These are phyloP conservation scores for Xylaria sp. DNA, from an alignment of 2,329 filamentous ascomycete genomes.

Conservation along the genomic window DNA sequence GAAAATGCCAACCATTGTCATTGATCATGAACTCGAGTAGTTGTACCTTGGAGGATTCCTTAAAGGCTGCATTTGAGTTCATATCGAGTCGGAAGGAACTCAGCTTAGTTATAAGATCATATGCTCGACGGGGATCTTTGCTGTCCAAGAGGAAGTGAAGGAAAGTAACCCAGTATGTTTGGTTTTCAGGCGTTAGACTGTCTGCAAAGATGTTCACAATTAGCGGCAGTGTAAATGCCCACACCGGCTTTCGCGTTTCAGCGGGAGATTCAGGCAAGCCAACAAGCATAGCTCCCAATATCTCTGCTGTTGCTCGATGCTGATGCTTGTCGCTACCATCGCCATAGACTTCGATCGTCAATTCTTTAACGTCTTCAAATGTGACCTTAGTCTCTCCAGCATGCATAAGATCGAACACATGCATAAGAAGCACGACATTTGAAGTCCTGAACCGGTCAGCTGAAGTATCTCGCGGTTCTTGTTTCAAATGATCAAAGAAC, in stretches of 20 bases:
- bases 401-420: conserved; percentile 90
- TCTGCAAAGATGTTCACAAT: conserved; percentile 88
- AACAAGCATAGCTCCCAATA: conserved; percentile 84
- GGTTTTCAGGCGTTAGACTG: conserved; percentile 91
- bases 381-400: conserved; percentile 79
- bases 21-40: conserved; percentile 87
- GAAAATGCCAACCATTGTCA: conserved; percentile 96
- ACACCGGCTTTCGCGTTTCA: conserved; percentile 78
- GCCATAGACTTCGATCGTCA: conserved; percentile 80
- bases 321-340: conserved; percentile 98
- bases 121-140: conserved; percentile 87
- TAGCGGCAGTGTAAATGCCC: conserved; percentile 91
- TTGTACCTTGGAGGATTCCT: conserved; percentile 96
- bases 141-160: conserved; percentile 88
- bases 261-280: conserved; percentile 82
- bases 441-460: conserved; percentile 91
- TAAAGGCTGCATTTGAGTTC: conserved; percentile 96
- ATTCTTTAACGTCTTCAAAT: conserved; percentile 87
- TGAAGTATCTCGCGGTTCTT: conserved; percentile 85
- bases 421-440: conserved; percentile 85
- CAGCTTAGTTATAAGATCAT: conserved; percentile 85
- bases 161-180: conserved; percentile 94
- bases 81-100: conserved; percentile 91
- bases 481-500: conserved; percentile 93
- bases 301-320: conserved; percentile 94